Evolutionary conservation across 2,329 filamentous ascomycete species (phyloP).

Genomic region (Bipolaris bicolor): DNA sequence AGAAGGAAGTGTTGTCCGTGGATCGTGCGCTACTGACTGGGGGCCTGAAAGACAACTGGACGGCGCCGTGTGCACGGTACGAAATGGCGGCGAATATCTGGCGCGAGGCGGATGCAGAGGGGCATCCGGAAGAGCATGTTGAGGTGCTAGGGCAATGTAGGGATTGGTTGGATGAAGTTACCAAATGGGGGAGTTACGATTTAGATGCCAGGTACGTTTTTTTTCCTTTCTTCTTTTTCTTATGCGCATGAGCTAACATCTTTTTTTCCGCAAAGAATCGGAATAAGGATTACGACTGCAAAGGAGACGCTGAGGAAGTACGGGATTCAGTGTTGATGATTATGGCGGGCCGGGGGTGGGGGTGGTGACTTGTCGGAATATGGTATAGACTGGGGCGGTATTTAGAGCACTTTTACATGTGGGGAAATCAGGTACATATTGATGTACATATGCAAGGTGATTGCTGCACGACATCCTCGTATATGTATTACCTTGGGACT

Average conservation of each 20-base stretch:
- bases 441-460: too few relatives aligned
- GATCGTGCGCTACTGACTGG: constrained; percentile 63
- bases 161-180: constrained; percentile 69
- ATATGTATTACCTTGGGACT: too few relatives aligned
- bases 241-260: too few relatives aligned
- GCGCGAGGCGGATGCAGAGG: constrained; percentile 63
- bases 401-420: too few relatives aligned
- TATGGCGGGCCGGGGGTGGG: too few relatives aligned
- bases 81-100: constrained; percentile 85
- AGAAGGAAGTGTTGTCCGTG: constrained; percentile 67
- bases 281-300: constrained; percentile 73
- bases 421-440: too few relatives aligned
- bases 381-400: too few relatives aligned
- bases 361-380: not conserved
- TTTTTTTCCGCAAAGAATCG: constrained; percentile 53
- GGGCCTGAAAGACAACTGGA: constrained; percentile 70
- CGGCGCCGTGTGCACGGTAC: constrained; percentile 77
- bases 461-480: too few relatives aligned
- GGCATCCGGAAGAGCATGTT: constrained; percentile 40
- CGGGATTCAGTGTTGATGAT: constrained; percentile 28
- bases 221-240: too few relatives aligned
- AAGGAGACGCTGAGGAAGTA: constrained; percentile 64
- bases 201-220: constrained; percentile 67
- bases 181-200: constrained; percentile 73
- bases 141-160: constrained; percentile 67